Evolutionary conservation across 768 basidiomycete species (phyloP), one percentile per base, ranked within the genome.

Genomic region (Lentinula lateritia): DNA sequence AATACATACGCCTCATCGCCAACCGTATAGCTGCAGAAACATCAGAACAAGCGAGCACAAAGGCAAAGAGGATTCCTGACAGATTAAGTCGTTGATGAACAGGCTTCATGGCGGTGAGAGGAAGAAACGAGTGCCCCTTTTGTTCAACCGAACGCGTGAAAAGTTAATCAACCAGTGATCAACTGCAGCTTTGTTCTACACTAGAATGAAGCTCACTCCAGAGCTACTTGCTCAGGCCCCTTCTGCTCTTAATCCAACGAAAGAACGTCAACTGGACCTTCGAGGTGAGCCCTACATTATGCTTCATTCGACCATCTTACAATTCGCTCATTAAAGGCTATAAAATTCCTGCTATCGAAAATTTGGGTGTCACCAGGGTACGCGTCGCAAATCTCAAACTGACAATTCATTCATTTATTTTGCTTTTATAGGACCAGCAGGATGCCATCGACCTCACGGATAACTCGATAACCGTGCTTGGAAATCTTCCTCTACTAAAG

Each of bases 341-440:
- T 78, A 94, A 93, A 84, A 95, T 95, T 66, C 93, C 94, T 58
- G 85, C 90, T 60, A 96, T 96, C 72, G 94, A 96, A 88, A 96
- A 96, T 82, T 82, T 96, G 66, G 94, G 93, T 80, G 90, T 95
- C 65, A 93, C 93, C 73, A 88, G 81, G 81, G 92, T 87, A 73
- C 66, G 84, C 73, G 43, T 61, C 55, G 67, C 64, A 52, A 28
- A 52, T 36, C 61, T 56, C 46, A 23, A 20, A 28, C 20, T 3
- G 3, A 28, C 46, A 16, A 48, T 9, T 9, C 18, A 7, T 48
- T 48, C 16, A 45, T 58, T 54, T 15, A 39, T 64, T 66, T 41
- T 58, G 50, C 45, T 48, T 41, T 46, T 63, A 34, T 68, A 94
- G 90, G 94, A 96, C 78, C 90, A 93, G 76, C 89, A 95, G 70